phyloP scores from a whole-genome alignment of 169 alveolate species.

The Cryptosporidium sp. region DNA sequence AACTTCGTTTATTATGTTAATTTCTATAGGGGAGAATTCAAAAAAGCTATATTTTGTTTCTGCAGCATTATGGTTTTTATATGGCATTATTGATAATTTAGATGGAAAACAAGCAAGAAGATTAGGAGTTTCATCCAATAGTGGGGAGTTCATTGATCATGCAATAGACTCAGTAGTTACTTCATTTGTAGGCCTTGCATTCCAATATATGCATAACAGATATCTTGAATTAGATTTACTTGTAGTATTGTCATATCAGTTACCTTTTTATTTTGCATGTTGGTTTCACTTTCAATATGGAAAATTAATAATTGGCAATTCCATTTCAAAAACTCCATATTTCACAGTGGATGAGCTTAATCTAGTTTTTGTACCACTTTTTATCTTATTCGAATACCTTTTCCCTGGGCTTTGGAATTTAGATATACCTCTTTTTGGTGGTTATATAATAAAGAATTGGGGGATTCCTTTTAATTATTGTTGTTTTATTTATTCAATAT shows the following conservation, averaged over 20 bases:
- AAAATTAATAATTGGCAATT: slow-evolving; percentile 58
- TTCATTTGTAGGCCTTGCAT: slow-evolving; percentile 61
- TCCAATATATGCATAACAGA: slow-evolving; percentile 56
- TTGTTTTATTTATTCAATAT: slow-evolving; percentile 33
- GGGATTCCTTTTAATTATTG: slow-evolving; percentile 28
- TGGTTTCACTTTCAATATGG: slow-evolving; percentile 70
- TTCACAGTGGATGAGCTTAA: slow-evolving; percentile 76
- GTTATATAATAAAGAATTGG: slow-evolving; percentile 7
- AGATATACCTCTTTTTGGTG: slow-evolving; percentile 18
- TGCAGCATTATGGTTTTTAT: slow-evolving; percentile 43
- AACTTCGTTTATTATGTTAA: slow-evolving; percentile 10
- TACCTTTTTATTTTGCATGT: slow-evolving; percentile 67
- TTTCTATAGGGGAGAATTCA: background rate
- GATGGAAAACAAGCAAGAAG: slow-evolving; percentile 78
- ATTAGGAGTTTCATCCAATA: slow-evolving; percentile 63
- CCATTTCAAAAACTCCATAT: slow-evolving; percentile 29
- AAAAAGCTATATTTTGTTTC: slow-evolving; percentile 6
- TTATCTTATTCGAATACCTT: slow-evolving; percentile 35
- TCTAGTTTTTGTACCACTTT: slow-evolving; percentile 37
- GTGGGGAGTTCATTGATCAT: slow-evolving; percentile 77
- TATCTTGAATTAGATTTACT: background rate
- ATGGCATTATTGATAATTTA: slow-evolving; percentile 71
- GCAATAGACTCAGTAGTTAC: slow-evolving; percentile 73
- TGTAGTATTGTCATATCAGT: slow-evolving; percentile 52
- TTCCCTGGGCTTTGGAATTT: slow-evolving; percentile 43